phyloP scores from a whole-genome alignment of 2,329 filamentous ascomycete genomes.

The Elsinoe arachidis region DNA sequence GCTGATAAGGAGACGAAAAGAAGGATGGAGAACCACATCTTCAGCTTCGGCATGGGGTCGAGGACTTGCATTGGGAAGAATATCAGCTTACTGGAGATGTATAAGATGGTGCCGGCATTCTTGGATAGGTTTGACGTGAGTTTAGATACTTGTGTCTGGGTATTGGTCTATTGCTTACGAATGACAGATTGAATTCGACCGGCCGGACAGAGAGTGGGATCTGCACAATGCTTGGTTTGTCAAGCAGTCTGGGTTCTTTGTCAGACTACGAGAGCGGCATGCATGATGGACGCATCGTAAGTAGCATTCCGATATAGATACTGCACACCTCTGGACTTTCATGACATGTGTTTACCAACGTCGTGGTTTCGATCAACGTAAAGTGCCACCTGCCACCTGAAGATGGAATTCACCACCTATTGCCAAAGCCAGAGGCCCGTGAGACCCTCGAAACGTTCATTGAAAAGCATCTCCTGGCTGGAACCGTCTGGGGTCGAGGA shows the following conservation, averaged over 20 bases:
- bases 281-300: not conserved
- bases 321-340: too few relatives aligned
- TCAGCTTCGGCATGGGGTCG: constrained; percentile 41
- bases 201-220: not conserved
- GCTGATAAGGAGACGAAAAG: constrained; percentile 30
- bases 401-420: too few relatives aligned
- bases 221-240: constrained; percentile 1
- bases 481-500: too few relatives aligned
- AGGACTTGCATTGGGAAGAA: constrained; percentile 42
- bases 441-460: too few relatives aligned
- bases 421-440: too few relatives aligned
- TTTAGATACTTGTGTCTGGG: not conserved
- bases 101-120: constrained; percentile 28
- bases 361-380: too few relatives aligned
- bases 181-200: not conserved
- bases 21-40: constrained; percentile 1
- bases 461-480: too few relatives aligned
- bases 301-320: not conserved
- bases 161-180: not conserved
- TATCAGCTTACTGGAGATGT: constrained; percentile 47
- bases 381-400: too few relatives aligned
- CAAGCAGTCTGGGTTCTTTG: not conserved
- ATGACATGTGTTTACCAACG: too few relatives aligned
- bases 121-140: not conserved
- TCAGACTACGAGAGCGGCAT: not conserved